Evolutionary conservation across 805 yeast species (phyloP).

Genomic region (Lipomyces sp.): DNA sequence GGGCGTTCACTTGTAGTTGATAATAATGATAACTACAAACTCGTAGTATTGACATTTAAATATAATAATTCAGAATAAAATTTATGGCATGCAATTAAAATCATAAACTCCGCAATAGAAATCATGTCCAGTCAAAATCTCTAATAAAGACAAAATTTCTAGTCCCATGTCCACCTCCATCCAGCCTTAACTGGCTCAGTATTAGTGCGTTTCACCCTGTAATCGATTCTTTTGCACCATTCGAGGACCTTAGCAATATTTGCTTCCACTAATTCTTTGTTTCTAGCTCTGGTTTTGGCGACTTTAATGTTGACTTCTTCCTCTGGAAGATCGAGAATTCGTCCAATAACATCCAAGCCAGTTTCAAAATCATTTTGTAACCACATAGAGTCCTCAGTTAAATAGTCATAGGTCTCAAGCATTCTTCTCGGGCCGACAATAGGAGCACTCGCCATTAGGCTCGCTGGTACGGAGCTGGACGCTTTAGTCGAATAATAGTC

Average conservation of each 20-base stretch:
- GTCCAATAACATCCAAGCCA: slow-evolving; percentile 26
- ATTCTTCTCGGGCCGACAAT: slow-evolving; percentile 24
- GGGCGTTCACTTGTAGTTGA: no score
- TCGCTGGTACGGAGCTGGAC: slow-evolving; percentile 29
- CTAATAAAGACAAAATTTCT: no score
- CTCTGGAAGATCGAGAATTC: slow-evolving; percentile 19
- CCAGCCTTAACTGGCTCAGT: slow-evolving; percentile 20
- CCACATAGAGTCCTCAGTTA: slow-evolving; percentile 28
- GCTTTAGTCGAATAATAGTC: slow-evolving; percentile 28
- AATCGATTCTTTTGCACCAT: slow-evolving; percentile 16
- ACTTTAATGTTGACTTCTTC: slow-evolving; percentile 19
- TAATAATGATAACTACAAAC: no score
- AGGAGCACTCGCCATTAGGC: slow-evolving; percentile 27
- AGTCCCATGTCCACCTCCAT: slow-evolving; percentile 28
- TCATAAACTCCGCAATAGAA: no score
- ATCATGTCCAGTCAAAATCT: no score
- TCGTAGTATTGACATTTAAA: no score
- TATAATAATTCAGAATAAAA: no score
- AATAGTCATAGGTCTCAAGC: slow-evolving; percentile 22
- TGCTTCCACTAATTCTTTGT: slow-evolving; percentile 15
- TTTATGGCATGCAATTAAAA: no score
- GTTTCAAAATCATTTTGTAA: slow-evolving; percentile 23
- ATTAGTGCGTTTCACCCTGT: slow-evolving; percentile 19
- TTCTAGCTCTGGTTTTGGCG: slow-evolving; percentile 12
- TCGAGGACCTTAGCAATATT: slow-evolving; percentile 17